phyloP scores from a whole-genome alignment of 2,329 filamentous ascomycete species.

The Aspergillus transmontanensis region DNA sequence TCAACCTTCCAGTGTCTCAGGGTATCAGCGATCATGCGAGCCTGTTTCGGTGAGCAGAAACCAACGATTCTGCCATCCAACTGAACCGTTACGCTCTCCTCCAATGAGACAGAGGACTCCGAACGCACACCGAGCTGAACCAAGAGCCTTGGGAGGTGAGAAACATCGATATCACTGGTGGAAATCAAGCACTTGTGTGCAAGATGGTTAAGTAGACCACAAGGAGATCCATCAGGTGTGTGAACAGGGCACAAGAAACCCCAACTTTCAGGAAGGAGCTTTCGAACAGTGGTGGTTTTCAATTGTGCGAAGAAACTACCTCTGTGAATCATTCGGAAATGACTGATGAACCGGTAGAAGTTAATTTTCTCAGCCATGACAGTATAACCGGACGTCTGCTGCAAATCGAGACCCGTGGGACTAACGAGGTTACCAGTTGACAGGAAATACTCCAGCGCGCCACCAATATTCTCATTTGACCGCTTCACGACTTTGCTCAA shows the following conservation, averaged over 20 bases:
- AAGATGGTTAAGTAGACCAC: conserved; percentile 91
- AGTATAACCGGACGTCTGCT: conserved; percentile 92
- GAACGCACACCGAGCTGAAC: conserved; percentile 77
- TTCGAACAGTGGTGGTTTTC: conserved; percentile 95
- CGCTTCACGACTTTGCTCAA: conserved; percentile 74
- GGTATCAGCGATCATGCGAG: conserved; percentile 78
- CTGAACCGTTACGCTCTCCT: conserved; percentile 85
- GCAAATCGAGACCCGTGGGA: conserved; percentile 87
- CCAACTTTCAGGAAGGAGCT: conserved; percentile 94
- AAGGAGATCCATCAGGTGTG: conserved; percentile 93
- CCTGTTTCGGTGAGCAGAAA: conserved; percentile 84
- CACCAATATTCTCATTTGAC: conserved; percentile 85
- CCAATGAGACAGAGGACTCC: conserved; percentile 74
- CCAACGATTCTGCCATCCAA: conserved; percentile 88
- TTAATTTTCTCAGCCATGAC: conserved; percentile 99
- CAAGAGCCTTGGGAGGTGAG: conserved; percentile 71
- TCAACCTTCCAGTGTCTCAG: conserved; percentile 95
- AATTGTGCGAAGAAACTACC: conserved; percentile 98
- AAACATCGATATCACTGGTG: conserved; percentile 73
- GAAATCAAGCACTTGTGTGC: conserved; percentile 92
- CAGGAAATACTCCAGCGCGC: conserved; percentile 89
- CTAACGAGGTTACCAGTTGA: conserved; percentile 93
- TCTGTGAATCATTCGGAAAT: conserved; percentile 98
- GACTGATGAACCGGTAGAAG: conserved; percentile 96
- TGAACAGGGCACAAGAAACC: conserved; percentile 97